phyloP scores from a whole-genome alignment of 257 asterid genomes.

The Jacaranda mimosifolia region DNA sequence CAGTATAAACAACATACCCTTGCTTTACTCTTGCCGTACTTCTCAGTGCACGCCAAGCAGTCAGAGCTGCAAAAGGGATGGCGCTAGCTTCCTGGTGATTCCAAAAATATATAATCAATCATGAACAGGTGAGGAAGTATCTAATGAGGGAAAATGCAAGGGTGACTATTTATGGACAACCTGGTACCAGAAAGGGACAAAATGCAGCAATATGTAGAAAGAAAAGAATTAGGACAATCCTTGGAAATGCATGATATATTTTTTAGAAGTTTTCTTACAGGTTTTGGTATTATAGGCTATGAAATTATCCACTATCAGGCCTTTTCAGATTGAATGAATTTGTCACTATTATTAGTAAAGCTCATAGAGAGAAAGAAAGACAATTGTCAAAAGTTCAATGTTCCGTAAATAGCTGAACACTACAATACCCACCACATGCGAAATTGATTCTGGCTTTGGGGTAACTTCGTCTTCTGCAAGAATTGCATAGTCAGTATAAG shows the following conservation, averaged over 20 bases:
- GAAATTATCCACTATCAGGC: conserved; percentile 10
- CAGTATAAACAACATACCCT: conserved; percentile 52
- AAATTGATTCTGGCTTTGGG: conserved; percentile 75
- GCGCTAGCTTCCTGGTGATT: conserved; percentile 78
- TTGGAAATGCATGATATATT: background rate
- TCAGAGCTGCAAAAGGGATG: conserved; percentile 83
- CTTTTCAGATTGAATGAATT: background rate
- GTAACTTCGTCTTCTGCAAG: conserved; percentile 87
- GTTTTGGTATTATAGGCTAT: background rate
- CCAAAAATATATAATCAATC: background rate
- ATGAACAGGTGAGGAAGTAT: conserved; percentile 1
- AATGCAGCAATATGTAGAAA: conserved; percentile 25
- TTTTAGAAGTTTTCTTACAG: background rate
- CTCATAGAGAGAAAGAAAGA: conserved; percentile 25
- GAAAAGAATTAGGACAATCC: conserved; percentile 2
- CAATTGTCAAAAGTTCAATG: background rate
- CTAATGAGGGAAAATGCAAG: conserved; percentile 18
- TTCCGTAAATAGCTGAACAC: conserved; percentile 19
- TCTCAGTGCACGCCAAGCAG: conserved; percentile 85
- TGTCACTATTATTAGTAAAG: conserved; percentile 7
- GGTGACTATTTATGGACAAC: conserved; percentile 1
- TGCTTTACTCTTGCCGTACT: conserved; percentile 66
- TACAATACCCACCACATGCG: conserved; percentile 77
- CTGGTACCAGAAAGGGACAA: conserved; percentile 26
- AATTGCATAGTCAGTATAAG: conserved; percentile 88